phyloP scores from a whole-genome alignment of 305 asterid genomes.

The Solanum chacoense region DNA sequence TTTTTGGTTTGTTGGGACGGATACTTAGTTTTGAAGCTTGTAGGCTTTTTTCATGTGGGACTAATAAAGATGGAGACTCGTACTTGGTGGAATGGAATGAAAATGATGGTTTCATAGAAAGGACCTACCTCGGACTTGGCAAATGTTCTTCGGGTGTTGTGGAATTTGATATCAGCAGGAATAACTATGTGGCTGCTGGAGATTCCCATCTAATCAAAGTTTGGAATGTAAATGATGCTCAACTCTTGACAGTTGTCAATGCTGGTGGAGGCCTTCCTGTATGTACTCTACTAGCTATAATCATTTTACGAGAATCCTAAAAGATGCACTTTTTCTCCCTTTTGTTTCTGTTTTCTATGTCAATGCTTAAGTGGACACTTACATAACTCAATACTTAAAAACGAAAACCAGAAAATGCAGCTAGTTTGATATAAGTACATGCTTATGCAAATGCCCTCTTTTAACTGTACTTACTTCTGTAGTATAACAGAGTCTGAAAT shows the following conservation, averaged over 20 bases:
- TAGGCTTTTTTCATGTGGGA: constrained; percentile 79
- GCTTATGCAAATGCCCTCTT: neutral
- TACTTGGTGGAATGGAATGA: constrained; percentile 63
- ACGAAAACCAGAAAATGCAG: neutral
- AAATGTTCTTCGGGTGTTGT: constrained; percentile 25
- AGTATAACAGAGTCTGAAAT: neutral
- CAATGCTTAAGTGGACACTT: neutral
- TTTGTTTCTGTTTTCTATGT: neutral
- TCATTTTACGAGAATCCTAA: neutral
- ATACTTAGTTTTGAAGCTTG: constrained; percentile 12
- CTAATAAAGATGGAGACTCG: constrained; percentile 45
- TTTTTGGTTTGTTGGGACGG: neutral
- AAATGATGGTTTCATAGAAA: constrained; percentile 35
- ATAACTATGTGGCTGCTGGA: constrained; percentile 51
- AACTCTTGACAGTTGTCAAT: constrained; percentile 29
- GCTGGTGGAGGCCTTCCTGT: constrained; percentile 59
- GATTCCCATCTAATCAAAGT: constrained; percentile 51
- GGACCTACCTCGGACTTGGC: constrained; percentile 45
- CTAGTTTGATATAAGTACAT: neutral
- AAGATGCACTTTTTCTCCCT: neutral
- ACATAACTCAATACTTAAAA: neutral
- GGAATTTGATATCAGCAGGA: constrained; percentile 34
- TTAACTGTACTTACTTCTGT: neutral
- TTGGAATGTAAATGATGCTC: constrained; percentile 51
- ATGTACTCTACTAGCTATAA: constrained; percentile 8